These are phyloP conservation scores for Aspergillus sp. DNA, from an alignment of 2,329 filamentous ascomycete species.

Conservation along the genomic window DNA sequence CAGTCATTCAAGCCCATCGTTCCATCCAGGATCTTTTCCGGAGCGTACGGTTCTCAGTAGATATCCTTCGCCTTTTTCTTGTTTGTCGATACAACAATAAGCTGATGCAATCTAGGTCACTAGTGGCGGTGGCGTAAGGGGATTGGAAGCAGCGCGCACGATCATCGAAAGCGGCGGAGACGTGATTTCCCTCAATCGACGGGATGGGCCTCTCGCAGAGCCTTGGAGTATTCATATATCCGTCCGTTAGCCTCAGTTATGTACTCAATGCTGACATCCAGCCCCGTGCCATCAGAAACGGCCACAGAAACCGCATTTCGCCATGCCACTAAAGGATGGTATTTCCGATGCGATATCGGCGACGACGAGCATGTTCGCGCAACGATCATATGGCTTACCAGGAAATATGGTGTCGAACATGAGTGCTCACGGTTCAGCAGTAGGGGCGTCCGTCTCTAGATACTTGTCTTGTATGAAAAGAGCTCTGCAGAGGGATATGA, in stretches of 20 bases:
- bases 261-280: not conserved
- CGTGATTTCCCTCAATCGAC: conserved; percentile 32
- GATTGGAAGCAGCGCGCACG: conserved; percentile 16
- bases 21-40: not conserved
- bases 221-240: conserved; percentile 6
- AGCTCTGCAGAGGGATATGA: no score
- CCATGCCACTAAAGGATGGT: conserved; percentile 11
- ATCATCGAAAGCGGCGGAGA: conserved; percentile 36
- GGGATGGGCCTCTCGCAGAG: conserved; percentile 7
- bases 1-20: not conserved
- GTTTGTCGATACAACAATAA: no score
- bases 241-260: no score
- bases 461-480: no score
- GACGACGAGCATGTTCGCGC: conserved; percentile 15
- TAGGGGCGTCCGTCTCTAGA: no score
- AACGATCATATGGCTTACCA: conserved; percentile 11
- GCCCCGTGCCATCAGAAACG: not conserved
- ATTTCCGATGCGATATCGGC: conserved; percentile 23
- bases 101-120: conserved; percentile 16
- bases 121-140: conserved; percentile 25
- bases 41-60: not conserved
- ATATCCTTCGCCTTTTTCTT: no score
- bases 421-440: conserved; percentile 14
- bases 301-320: conserved; percentile 8
- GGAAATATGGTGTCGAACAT: conserved; percentile 23